Base-by-base conservation (phyloP, 2,329 filamentous ascomycete genomes). In the Immersiporthe knoxdaviesiana region DNA sequence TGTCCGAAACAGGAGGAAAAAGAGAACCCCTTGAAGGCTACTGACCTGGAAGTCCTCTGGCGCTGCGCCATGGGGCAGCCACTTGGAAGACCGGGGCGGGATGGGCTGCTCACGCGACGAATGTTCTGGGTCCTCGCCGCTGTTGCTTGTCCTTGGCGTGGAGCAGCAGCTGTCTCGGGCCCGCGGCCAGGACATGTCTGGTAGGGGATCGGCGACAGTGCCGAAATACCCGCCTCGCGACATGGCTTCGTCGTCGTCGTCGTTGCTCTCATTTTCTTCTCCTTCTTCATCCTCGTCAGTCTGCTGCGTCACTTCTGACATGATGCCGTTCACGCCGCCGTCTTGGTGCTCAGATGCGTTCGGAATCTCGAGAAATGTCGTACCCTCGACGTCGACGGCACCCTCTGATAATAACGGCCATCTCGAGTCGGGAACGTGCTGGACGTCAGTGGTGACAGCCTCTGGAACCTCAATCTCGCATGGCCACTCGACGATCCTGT, bases 401-500 rank as follows among this genome's bases (percentile, higher is more conserved):
- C 3, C 44, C n/a, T 30, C 50, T 35, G 37, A 5, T 32, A 35
- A 8, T 2, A n/a, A 14, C 6, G n/a, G 21, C 6, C 32, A 35
- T n/a, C n/a, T 4, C 59, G 24, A 41, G 47, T 14, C 14, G n/a
- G 58, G 27, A n/a, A 37, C 11, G 5, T 24, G 58, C 32, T 56
- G 37, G 12, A 47, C 66, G 2, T 50, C 50, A 21, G 21, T 50
- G 11, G 35, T 16, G 12, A 41, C 60, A 21, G 54, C 39, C 41
- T 66, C 59, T 12, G 69, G 69, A 11, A 50, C 59, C 4, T 32
- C 60, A 27, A 71, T 71, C 37, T 59, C 67, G 14, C 37, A 12
- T 16, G 69, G 69, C 69, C 69, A 69, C 52, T 69, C 69, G 14
- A 69, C 63, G 27, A 71, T 61, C 8, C n/a, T 32, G 56, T 39